Evolutionary conservation across 1,139 yeast species (phyloP).

Genomic region (Geotrichum siamense): DNA sequence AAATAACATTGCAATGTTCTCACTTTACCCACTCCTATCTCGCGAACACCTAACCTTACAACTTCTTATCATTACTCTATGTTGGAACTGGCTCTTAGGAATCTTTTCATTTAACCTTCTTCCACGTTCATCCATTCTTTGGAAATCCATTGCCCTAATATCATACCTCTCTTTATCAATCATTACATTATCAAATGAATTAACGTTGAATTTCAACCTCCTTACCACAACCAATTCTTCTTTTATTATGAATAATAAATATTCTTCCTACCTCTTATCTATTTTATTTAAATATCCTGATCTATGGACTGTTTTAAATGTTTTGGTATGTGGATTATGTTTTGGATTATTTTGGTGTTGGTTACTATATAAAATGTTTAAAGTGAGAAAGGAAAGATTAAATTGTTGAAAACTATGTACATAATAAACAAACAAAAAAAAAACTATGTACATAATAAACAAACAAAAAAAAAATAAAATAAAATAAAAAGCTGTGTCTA

Average conservation of each 20-base stretch:
- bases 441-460: too few species aligned
- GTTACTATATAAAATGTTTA: conserved; percentile 48
- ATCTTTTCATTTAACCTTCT: conserved; percentile 20
- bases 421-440: too few species aligned
- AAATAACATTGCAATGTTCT: conserved; percentile 73
- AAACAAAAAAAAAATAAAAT: too few species aligned
- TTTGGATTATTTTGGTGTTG: conserved; percentile 75
- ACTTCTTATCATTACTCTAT: conserved; percentile 50
- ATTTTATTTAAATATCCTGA: conserved; percentile 59
- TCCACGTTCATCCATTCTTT: too few species aligned
- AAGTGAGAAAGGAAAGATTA: conserved; percentile 12
- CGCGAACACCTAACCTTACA: conserved; percentile 71
- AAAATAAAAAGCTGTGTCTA: too few species aligned
- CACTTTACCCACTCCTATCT: conserved; percentile 79
- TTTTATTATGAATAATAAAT: conserved; percentile 50
- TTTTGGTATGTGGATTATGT: conserved; percentile 65
- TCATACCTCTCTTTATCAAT: conserved; percentile 11
- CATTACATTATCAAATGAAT: too few species aligned
- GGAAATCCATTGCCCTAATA: neutral
- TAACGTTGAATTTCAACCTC: conserved; percentile 49
- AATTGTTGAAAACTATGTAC: too few species aligned
- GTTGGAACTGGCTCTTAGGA: conserved; percentile 78
- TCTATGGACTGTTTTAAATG: conserved; percentile 74
- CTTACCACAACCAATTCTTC: conserved; percentile 48
- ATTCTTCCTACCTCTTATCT: conserved; percentile 37